Evolutionary conservation across 2,329 filamentous ascomycete genomes (phyloP), one percentile per base, ranked within the genome.

Genomic region (Pestalotiopsis sp.): DNA sequence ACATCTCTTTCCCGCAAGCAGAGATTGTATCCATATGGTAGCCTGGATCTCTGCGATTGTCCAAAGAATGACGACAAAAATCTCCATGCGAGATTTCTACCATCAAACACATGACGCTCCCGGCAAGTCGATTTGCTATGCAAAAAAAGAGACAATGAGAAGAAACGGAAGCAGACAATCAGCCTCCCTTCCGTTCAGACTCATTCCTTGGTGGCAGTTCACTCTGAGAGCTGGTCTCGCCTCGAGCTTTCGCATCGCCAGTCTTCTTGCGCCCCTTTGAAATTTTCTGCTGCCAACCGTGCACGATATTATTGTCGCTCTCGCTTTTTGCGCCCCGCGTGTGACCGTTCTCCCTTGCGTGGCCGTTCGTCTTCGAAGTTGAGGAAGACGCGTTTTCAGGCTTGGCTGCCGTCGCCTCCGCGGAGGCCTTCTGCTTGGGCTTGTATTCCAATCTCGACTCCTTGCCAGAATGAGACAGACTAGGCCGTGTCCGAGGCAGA

Each of bases 121-220:
- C 68, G 66, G 41, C 67, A 67, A 68, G 67, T 64, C 69, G 61
- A 69, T 59, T 64, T 70, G 66, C 68, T 77, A 77, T 77, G 73
- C 76, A 77, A 77, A 69, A 74, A 73, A 66, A 63, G 70, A 70
- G 71, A 60, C 60, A 61, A 41, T n/a, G 59, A 56, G 64, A 57
- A 64, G 66, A 59, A n/a, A 45, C 60, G 20, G n/a, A 56, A 31
- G 57, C 25, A 59, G 14, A n/a, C 64, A 39, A 56, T 86, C 20
- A 91, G 63, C 89, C 89, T 2, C 89, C 89, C 73, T 91, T 91
- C 69, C 89, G 86, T 69, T 91, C 89, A 1, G 85, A 86, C 13
- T 87, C 86, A 66, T 89, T 84, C 77, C 85, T 88, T 2, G 89
- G 89, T 23, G 80, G 81, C 75, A 84, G 83, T 76, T 91, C 89